Evolutionary conservation across 768 basidiomycete species (phyloP), one percentile per base, ranked within the genome.

Genomic region (Leccinum fibrillosum): DNA sequence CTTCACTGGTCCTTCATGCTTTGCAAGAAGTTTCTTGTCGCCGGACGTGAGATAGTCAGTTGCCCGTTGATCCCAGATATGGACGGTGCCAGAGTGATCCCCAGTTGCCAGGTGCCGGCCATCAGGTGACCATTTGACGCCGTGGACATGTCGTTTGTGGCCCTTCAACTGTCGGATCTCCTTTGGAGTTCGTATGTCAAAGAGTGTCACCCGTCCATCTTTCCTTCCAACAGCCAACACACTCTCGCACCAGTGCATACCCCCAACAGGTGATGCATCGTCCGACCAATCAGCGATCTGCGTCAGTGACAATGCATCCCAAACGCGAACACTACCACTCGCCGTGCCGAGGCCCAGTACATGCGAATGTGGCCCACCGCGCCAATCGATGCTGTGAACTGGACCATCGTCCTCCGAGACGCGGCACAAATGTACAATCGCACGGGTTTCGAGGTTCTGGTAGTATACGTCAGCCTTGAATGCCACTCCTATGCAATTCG

Each of bases 401-500:
- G 69, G 66, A 35, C 79, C 80, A 49, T 70, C 62, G 23, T 62
- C 57, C 34, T 60, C 54, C 26, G 72, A 63, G 42, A 80, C 69
- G 47, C 72, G 73, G 64, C 80, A 84, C 19, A 88, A 70, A 51
- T 78, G 81, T 3, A 77, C 74, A 37, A 87, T 84, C 30, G 73
- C 69, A 34, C 81, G 81, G 3, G 76, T 84, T 52, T 80, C 76
- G 10, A 86, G 78, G 63, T 87, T 78, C 66, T 87, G 86, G 60
- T 83, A 84, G 68, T 82, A 87, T 12, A 87, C 78, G 12, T 85
- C 79, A 53, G 74, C 73, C 19, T 74, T 78, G 67, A 85, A 88
- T 13, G 83, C 82, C 19, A 88, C 85, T 1, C 85, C 83, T 50
- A 88, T 87, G 53, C 76, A 71, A 60, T 88, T 86, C 4, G 74